Evolutionary conservation across 257 asterid genomes (phyloP), one percentile per base, ranked within the genome.

Genomic region (Linaria vulgaris): DNA sequence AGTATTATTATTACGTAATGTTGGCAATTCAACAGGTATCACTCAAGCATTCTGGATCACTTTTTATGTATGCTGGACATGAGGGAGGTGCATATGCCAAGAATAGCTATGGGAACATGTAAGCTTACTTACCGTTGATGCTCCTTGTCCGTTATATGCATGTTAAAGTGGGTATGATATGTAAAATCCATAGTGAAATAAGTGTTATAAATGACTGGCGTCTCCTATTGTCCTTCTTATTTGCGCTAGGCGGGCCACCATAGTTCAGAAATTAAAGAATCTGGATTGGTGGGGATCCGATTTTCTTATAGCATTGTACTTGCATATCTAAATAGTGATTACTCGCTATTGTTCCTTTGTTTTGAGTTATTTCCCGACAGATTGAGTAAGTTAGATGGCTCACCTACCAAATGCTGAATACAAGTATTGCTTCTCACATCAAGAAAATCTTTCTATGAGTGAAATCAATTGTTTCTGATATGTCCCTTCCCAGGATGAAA

Each of bases 51-150:
- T 92, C 99, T 65, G 99, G 99, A 63, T 92, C 99, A 56, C 99
- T 92, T 80, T 92, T 92, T 75, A 92, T 92, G 99, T 92, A 92
- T 76, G 94, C 99, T 61, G 99, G 99, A 74, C 85, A 85, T 13
- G 82, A 71, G 72, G 99, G 97, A 72, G 99, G 99, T 72, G 97
- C 99, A 73, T 92, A 85, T 81, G 99, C 99, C 60, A 92, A 92
- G 82, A 89, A 92, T 78, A 92, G 99, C 70, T 92, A 72, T 45
- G 97, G 97, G 56, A 92, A 92, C 72, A 78, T 92, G 99, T 89
- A 84, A 27, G 34, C 34, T 6, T 3, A 27, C 34, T 27, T 27
- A n/a, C n/a, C n/a, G n/a, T 27, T 27, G 34, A 27, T 27, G 34
- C 34, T 27, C 6, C 34, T 27, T 27, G 34, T 27, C 34, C 6